phyloP scores from a whole-genome alignment of 2,329 filamentous ascomycete genomes.

The Juglanconis sp. region DNA sequence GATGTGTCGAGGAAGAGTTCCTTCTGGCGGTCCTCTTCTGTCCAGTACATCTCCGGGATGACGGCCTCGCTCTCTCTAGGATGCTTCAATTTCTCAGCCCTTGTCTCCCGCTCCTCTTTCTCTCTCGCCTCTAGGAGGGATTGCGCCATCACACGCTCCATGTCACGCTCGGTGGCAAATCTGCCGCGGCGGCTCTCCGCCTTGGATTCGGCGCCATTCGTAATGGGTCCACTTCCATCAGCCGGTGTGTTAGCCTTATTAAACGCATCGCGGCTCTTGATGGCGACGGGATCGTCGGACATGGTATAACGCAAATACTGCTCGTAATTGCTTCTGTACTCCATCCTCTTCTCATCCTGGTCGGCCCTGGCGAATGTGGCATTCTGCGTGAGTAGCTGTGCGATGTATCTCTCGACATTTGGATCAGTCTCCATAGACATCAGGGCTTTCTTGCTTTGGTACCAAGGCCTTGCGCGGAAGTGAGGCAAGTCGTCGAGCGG shows the following conservation, averaged over 20 bases:
- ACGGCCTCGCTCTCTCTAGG: slow-evolving; percentile 63
- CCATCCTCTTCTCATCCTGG: slow-evolving; percentile 37
- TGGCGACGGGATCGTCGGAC: slow-evolving; percentile 52
- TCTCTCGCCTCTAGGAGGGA: slow-evolving; percentile 71
- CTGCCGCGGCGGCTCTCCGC: slow-evolving; percentile 55
- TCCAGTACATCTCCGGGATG: slow-evolving; percentile 68
- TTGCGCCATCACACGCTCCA: slow-evolving; percentile 69
- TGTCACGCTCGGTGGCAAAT: slow-evolving; percentile 69
- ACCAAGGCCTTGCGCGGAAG: slow-evolving; percentile 45
- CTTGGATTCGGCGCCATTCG: slow-evolving; percentile 45
- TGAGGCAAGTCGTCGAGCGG: slow-evolving; percentile 52
- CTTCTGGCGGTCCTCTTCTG: slow-evolving; percentile 55
- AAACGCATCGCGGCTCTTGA: slow-evolving; percentile 55
- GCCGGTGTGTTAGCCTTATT: slow-evolving; percentile 34
- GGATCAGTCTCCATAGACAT: slow-evolving; percentile 38
- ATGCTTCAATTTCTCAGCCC: slow-evolving; percentile 64
- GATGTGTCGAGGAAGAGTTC: slow-evolving; percentile 63
- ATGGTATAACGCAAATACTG: slow-evolving; percentile 54
- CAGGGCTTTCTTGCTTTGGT: slow-evolving; percentile 43
- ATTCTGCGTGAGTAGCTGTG: slow-evolving; percentile 42
- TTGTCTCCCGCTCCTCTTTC: slow-evolving; percentile 62
- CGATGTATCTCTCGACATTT: slow-evolving; percentile 43
- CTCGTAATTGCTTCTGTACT: slow-evolving; percentile 47
- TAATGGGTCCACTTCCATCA: slow-evolving; percentile 24
- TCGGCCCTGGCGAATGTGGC: slow-evolving; percentile 33